These are phyloP conservation scores for Smallanthus sonchifolius DNA, from an alignment of 129 eudicot genomes.

Conservation along the genomic window DNA sequence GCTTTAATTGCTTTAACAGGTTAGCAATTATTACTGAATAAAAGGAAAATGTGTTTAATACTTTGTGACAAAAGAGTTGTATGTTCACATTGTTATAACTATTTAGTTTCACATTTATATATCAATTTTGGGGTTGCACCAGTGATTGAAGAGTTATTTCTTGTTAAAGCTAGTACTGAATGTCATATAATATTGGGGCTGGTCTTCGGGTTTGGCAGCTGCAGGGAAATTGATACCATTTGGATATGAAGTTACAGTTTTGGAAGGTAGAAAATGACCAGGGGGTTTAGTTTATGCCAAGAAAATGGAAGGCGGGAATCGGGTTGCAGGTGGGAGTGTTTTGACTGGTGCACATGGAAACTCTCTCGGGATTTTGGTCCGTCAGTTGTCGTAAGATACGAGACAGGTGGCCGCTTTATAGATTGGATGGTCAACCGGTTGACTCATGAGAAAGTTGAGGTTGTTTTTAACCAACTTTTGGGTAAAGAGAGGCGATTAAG, in stretches of 20 bases:
- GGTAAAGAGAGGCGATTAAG: slow-evolving; percentile 76
- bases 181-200: slow-evolving; percentile 77
- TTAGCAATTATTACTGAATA: slow-evolving; percentile 81
- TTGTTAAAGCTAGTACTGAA: slow-evolving; percentile 27
- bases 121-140: slow-evolving; percentile 94
- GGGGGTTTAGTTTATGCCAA: slow-evolving; percentile 89
- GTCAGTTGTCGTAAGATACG: slow-evolving; percentile 90
- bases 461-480: slow-evolving; percentile 62
- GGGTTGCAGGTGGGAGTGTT: slow-evolving; percentile 91
- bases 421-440: slow-evolving; percentile 72
- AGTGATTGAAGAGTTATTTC: slow-evolving; percentile 51
- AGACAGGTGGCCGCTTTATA: slow-evolving; percentile 87
- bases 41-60: slow-evolving; percentile 77
- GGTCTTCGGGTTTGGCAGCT: slow-evolving; percentile 93
- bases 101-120: slow-evolving; percentile 76
- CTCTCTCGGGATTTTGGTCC: slow-evolving; percentile 89
- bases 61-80: slow-evolving; percentile 78
- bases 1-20: slow-evolving; percentile 69
- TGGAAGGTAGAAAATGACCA: slow-evolving; percentile 89
- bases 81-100: slow-evolving; percentile 74
- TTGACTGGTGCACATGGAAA: slow-evolving; percentile 94
- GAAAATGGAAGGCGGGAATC: slow-evolving; percentile 64
- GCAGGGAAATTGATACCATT: slow-evolving; percentile 87
- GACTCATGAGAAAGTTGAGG: slow-evolving; percentile 68
- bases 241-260: slow-evolving; percentile 86